phyloP scores from a whole-genome alignment of 129 eudicot species.

The Flaveria bidentis region DNA sequence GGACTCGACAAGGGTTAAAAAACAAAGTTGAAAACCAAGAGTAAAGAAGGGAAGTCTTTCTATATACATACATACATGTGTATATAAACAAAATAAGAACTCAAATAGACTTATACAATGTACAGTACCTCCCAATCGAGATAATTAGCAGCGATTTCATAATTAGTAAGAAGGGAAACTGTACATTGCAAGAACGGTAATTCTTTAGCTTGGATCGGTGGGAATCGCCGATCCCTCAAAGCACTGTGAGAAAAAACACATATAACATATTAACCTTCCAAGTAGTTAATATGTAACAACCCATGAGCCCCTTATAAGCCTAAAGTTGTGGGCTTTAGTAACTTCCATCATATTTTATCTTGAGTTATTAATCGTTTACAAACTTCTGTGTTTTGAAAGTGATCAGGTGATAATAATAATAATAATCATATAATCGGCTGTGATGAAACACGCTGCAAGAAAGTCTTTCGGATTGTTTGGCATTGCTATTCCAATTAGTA shows the following conservation, averaged over 20 bases:
- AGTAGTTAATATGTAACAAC: conserved; percentile 1
- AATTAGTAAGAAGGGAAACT: conserved; percentile 83
- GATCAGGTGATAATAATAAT: not conserved
- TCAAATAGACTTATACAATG: conserved; percentile 3
- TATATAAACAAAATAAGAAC: conserved; percentile 3
- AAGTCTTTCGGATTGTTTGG: not conserved
- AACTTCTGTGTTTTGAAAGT: not conserved
- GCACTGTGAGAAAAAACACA: conserved; percentile 52
- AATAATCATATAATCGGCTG: no score
- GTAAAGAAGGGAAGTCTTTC: not conserved
- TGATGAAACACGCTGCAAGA: not conserved
- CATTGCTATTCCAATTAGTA: not conserved
- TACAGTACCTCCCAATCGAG: conserved; percentile 91
- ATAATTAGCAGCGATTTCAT: conserved; percentile 66
- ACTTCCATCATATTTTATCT: conserved; percentile 14
- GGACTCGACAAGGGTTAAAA: not conserved
- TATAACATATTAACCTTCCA: conserved; percentile 16
- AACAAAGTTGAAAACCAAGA: not conserved
- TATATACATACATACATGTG: not conserved
- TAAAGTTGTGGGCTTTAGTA: not conserved
- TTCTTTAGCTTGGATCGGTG: conserved; percentile 88
- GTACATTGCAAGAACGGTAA: conserved; percentile 81
- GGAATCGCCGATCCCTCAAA: conserved; percentile 81
- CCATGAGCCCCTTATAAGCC: not conserved
- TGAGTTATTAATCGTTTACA: not conserved